A percentile compares a stretch with the other conserved stretches of the same genome.
phyloP scores from a whole-genome alignment of 495 filamentous ascomycete species.

The Podospora fimiseda region DNA sequence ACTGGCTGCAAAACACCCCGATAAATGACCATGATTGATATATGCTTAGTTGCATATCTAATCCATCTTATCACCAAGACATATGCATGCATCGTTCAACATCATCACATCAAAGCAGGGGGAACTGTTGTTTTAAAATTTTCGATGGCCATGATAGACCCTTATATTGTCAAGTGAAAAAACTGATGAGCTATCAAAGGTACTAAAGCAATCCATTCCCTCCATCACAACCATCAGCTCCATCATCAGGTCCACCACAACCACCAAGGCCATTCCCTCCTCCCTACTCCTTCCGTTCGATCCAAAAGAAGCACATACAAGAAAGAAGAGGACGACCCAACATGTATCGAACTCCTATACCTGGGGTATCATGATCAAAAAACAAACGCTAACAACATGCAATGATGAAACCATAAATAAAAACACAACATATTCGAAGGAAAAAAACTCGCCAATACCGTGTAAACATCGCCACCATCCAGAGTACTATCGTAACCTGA shows the following conservation, averaged over 20 bases:
- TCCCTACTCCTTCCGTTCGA: neutral
- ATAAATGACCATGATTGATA: neutral
- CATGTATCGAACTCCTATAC: conserved; percentile 20
- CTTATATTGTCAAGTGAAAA: conserved; percentile 17
- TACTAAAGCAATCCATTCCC: conserved; percentile 10
- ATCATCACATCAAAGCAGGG: neutral
- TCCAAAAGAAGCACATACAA: conserved; percentile 14
- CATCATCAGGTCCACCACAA: conserved; percentile 8
- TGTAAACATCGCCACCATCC: conserved; percentile 1
- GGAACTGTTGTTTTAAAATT: conserved; percentile 7
- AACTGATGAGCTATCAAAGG: neutral
- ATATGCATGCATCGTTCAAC: neutral
- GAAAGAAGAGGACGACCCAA: conserved; percentile 22
- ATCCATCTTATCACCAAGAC: neutral
- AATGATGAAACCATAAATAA: neutral
- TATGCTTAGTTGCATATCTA: neutral
- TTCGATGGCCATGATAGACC: conserved; percentile 12
- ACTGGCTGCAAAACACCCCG: neutral
- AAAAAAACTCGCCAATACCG: conserved; percentile 7
- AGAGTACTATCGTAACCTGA: conserved; percentile 7
- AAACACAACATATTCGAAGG: conserved; percentile 5
- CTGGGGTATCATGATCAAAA: conserved; percentile 27
- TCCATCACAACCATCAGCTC: too few relatives aligned
- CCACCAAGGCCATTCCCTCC: conserved; percentile 6
- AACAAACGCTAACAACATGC: conserved; percentile 15